Evolutionary conservation across 164 flowering plant genomes (phyloP), one percentile per base, ranked within the genome.

Genomic region (Kalanchoe fedtschenkoi): DNA sequence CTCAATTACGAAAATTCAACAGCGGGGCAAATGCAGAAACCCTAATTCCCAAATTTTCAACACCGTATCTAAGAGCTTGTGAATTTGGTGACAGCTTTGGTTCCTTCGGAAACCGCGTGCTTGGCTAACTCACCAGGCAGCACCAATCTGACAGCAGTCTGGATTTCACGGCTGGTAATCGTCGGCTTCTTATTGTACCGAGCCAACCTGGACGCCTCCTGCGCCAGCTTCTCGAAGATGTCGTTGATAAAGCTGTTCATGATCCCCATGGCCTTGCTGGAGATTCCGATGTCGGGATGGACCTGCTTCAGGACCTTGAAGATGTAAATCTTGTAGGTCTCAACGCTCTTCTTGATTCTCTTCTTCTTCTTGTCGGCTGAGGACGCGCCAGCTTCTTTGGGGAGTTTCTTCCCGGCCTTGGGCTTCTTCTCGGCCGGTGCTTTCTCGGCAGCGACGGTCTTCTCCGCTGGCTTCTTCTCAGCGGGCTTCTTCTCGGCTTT

Each of bases 41-140:
- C 14, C 46, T 19, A 42, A 13, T 13, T 42, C 46, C 14, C 17
- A 42, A 1, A 42, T 42, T 19, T 19, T 13, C 46, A 22, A 21
- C 46, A 19, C n/a, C 46, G 1, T 19, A 51, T 21, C 56, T 51
- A 76, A 37, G 78, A 76, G n/a, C 80, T 79, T 0, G 80, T 76
- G 34, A 79, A 79, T 62, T 79, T 79, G 22, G 80, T 79, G 1
- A 79, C 80, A 2, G 83, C 83, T 71, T 79, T 79, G 0, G 83
- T 79, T 10, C 83, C 83, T 39, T 79, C 83, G 2, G 80, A 79
- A 6, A 79, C 83, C 26, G 83, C 83, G 55, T 79, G 83, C 74
- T 79, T 79, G 3, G 83, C 83, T 26, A 79, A 41, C 41, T 79
- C 83, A 5, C 83, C 83, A 4, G 83, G 83, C 30, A 79, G 64